Evolutionary conservation across 163 green algal species (phyloP), one percentile per base, ranked within the genome.

Genomic region (Volvox carteri): DNA sequence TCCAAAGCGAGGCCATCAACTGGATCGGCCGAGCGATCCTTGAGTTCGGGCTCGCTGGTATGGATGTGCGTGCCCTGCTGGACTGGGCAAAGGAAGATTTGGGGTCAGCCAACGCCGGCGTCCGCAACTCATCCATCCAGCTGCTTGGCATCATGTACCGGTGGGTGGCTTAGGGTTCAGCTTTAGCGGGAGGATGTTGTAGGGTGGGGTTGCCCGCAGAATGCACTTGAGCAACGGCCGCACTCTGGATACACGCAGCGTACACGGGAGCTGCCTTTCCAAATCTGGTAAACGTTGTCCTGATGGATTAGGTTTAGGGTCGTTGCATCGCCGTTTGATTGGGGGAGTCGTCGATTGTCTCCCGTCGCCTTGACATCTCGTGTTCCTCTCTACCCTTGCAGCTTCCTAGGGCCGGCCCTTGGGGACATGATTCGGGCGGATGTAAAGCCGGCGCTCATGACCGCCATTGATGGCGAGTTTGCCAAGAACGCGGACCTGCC

Each of bases 391-490:
- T 76, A 33, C 67, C n/a, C 3, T 73, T 65, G 46, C 60, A 85
- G 85, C 48, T 91, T 92, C 76, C 77, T 90, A 41, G 92, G 92
- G 0, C 90, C 91, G 4, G 30, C 88, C 3, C 76, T 95, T 16
- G 87, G 72, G 5, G 91, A 95, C 72, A 93, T 93, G 90, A 90
- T 93, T 3, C 79, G 90, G 85, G 75, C 92, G 11, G 95, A 98
- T 74, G 93, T 99, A 48, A 99, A 99, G 94, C 97, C 97, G 1
- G 97, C 98, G 14, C 93, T 98, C 56, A 96, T 99, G 93, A 94
- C 95, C 19, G 92, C 93, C 21, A 94, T 99, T 37, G 96, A 97
- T 74, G 89, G 62, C 44, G 91, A 94, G 77, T 93, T 92, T 86
- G 87, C 83, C 4, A 91, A 91, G 74, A 89, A 88, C 74, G 67